phyloP scores from a whole-genome alignment of 345 rosid genomes.

The Mercurialis annua region DNA sequence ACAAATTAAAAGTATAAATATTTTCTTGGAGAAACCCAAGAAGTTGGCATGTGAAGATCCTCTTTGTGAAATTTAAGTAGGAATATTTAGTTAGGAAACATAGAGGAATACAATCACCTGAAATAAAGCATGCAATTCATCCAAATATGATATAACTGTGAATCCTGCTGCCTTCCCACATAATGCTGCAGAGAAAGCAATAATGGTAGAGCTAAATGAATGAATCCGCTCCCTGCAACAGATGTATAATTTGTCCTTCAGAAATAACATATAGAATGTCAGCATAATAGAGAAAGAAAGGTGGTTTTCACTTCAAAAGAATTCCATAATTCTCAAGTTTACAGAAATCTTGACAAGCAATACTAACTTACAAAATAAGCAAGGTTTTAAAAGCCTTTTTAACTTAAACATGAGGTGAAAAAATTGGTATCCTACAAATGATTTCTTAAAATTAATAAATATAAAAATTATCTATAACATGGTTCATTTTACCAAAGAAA shows the following conservation, averaged over 20 bases:
- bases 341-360: background rate
- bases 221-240: constrained; percentile 67
- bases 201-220: constrained; percentile 45
- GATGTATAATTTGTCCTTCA: constrained; percentile 19
- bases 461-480: background rate
- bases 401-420: background rate
- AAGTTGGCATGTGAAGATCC: background rate
- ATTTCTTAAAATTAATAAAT: background rate
- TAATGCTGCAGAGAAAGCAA: constrained; percentile 49
- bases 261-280: constrained; percentile 6
- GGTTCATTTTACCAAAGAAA: background rate
- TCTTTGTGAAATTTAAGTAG: background rate
- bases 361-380: background rate
- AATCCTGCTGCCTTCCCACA: constrained; percentile 57
- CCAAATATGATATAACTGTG: constrained; percentile 42
- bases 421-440: background rate
- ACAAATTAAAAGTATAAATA: background rate
- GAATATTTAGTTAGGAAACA: background rate
- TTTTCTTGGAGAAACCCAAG: background rate
- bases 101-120: constrained; percentile 47
- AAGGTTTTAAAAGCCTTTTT: background rate
- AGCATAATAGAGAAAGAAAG: background rate
- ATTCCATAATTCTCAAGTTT: constrained; percentile 13
- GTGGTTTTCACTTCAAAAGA: constrained; percentile 9
- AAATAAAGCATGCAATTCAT: constrained; percentile 53